Percentiles rank a stretch among this genome's conserved stretches.
Evolutionary conservation across 306 rosid genomes (phyloP).

Genomic region (Crotalaria pallida): DNA sequence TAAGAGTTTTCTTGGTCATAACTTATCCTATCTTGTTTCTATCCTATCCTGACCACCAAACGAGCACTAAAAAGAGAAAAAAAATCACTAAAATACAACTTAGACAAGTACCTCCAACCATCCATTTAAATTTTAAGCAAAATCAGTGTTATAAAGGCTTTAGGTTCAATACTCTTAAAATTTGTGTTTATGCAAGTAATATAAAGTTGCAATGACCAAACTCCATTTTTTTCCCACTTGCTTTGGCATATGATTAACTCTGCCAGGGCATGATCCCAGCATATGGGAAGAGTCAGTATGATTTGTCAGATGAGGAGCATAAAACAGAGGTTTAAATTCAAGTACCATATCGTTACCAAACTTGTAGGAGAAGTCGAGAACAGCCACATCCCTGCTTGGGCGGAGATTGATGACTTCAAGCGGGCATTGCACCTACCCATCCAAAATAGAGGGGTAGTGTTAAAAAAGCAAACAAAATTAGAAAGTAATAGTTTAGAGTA

Average conservation of each 20-base stretch:
- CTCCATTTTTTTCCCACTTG: neutral
- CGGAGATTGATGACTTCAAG: conserved; percentile 63
- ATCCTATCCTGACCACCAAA: too few relatives aligned
- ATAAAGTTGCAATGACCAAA: neutral
- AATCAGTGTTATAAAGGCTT: neutral
- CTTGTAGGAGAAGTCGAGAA: conserved; percentile 71
- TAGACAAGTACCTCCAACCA: neutral
- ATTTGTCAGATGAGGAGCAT: neutral
- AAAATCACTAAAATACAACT: neutral
- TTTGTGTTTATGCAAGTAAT: neutral
- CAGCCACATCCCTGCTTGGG: conserved; percentile 75
- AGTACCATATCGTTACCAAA: conserved; percentile 52
- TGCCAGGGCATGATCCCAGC: neutral
- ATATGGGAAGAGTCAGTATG: neutral
- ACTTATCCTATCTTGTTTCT: too few relatives aligned
- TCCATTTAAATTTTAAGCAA: neutral
- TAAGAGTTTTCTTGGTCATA: too few relatives aligned
- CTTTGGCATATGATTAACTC: neutral
- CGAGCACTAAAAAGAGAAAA: too few relatives aligned
- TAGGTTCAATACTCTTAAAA: neutral
- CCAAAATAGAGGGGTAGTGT: neutral
- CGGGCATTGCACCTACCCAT: conserved; percentile 70
- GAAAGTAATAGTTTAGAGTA: neutral
- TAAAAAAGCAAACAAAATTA: neutral
- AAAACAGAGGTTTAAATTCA: conserved; percentile 2